These are phyloP conservation scores for Noccaea bulbosa DNA, from an alignment of 345 rosid genomes.

Conservation along the genomic window DNA sequence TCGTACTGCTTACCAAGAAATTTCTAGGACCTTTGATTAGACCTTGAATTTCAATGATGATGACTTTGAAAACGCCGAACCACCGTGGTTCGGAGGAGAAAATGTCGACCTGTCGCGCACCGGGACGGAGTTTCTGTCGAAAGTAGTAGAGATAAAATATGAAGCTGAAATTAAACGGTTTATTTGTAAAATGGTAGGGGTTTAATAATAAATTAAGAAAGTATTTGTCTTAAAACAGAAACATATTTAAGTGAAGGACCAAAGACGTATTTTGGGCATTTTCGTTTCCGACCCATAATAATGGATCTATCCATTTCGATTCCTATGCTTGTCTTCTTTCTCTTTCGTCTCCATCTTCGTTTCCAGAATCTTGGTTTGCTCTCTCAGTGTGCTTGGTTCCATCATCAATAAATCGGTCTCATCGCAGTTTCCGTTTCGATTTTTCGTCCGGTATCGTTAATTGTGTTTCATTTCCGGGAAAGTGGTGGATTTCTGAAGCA, in stretches of 20 bases:
- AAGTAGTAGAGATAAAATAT: background rate
- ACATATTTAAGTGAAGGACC: constrained; percentile 19
- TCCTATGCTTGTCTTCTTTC: background rate
- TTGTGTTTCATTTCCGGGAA: background rate
- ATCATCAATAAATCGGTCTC: constrained; percentile 16
- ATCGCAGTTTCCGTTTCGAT: background rate
- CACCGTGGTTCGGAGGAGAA: constrained; percentile 20
- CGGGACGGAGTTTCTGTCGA: background rate
- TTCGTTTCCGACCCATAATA: constrained; percentile 19
- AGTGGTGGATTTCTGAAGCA: background rate
- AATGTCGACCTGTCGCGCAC: constrained; percentile 19
- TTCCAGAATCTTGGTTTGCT: constrained; percentile 18
- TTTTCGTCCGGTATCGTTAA: background rate
- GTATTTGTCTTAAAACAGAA: background rate
- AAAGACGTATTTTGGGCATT: background rate
- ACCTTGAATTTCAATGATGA: background rate
- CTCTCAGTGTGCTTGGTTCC: constrained; percentile 13
- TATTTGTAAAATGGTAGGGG: background rate
- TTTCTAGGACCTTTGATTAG: background rate
- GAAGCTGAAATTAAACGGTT: constrained; percentile 1
- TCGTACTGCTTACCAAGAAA: constrained; percentile 23
- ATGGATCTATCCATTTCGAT: constrained; percentile 39
- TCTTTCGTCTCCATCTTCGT: background rate
- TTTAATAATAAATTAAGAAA: background rate
- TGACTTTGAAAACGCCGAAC: constrained; percentile 5